Percentiles rank a stretch among this genome's conserved stretches.
Conservation (phyloP, 495 filamentous ascomycete genomes). For the Choiromyces venosus region DNA sequence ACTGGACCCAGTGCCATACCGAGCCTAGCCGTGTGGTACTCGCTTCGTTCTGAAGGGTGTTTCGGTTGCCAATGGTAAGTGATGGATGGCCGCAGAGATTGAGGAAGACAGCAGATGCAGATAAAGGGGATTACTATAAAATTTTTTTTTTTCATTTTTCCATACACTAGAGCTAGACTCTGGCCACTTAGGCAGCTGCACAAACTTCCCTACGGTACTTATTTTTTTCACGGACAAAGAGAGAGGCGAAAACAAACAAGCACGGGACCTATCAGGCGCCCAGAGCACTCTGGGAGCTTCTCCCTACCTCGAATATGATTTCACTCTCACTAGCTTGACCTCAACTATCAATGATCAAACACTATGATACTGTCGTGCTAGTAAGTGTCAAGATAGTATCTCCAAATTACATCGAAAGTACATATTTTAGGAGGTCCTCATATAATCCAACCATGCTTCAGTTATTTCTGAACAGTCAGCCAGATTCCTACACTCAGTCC, state of each 20-base stretch:
- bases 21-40: background rate
- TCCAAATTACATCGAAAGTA: background rate
- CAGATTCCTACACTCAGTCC: background rate
- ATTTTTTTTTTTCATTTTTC: slow-evolving; percentile 4
- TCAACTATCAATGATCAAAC: background rate
- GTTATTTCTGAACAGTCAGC: background rate
- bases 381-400: background rate
- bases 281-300: slow-evolving; percentile 6
- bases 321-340: background rate
- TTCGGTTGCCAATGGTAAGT: background rate
- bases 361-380: background rate
- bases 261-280: slow-evolving; percentile 24
- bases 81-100: background rate
- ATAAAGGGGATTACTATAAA: background rate
- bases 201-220: background rate
- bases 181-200: background rate
- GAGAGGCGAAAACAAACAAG: slow-evolving; percentile 7
- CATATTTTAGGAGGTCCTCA: background rate
- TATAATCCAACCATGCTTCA: background rate
- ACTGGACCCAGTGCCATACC: background rate
- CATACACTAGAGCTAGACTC: slow-evolving; percentile 9
- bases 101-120: background rate
- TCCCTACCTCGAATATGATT: background rate
- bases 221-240: slow-evolving; percentile 2
- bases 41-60: background rate